Evolutionary conservation across 2,329 filamentous ascomycete species (phyloP).

Genomic region (Colletotrichum liaoningense): DNA sequence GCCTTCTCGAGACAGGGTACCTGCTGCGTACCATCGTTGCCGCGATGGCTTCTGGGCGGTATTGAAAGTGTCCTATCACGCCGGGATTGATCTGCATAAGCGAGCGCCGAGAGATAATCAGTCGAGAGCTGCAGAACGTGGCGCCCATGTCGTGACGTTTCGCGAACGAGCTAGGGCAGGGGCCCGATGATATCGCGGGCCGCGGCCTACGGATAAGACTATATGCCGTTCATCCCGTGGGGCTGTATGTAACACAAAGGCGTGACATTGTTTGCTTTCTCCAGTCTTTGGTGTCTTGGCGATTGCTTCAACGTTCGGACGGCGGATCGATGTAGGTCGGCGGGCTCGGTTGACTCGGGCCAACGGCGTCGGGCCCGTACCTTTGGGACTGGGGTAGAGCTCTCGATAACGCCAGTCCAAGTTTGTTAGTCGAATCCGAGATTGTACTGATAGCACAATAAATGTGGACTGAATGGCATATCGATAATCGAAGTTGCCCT

Average conservation of each 20-base stretch:
- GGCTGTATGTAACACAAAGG: background rate
- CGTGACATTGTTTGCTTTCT: background rate
- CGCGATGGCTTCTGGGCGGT: background rate
- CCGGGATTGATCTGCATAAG: too few species aligned
- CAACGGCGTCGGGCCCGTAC: background rate
- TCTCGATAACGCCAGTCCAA: background rate
- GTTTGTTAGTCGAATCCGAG: background rate
- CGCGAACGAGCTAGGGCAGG: background rate
- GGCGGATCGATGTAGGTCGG: background rate
- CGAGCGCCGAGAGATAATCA: background rate
- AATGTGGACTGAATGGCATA: too few species aligned
- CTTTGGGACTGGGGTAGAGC: background rate
- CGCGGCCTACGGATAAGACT: slow-evolving; percentile 1
- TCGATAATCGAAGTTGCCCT: background rate
- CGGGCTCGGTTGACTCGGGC: background rate
- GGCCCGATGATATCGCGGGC: slow-evolving; percentile 6
- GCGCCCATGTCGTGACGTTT: background rate
- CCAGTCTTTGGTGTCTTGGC: too few species aligned
- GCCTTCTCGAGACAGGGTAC: background rate
- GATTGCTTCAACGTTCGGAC: background rate
- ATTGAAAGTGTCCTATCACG: background rate
- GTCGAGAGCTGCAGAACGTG: background rate
- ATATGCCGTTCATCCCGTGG: background rate
- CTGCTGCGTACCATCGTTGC: background rate
- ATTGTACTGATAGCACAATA: background rate